Conservation (phyloP, 108 stramenopile genomes). For the Nannochloropsis oceanica region DNA sequence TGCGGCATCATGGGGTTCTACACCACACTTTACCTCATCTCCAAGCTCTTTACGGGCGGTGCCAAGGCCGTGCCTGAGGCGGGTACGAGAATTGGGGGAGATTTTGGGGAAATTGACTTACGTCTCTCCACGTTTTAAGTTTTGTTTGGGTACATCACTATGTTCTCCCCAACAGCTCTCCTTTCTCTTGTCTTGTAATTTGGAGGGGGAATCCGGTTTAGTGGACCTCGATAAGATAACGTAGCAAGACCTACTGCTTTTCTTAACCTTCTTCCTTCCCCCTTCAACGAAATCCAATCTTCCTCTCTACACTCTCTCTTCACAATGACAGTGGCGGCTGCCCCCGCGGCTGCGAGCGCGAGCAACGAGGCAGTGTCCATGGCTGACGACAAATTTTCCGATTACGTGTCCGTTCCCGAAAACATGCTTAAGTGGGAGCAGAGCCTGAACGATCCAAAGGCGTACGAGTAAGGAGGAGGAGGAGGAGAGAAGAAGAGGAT, state of each 20-base stretch:
- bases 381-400: not conserved
- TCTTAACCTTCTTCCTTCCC: no score
- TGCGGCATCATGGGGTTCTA: not conserved
- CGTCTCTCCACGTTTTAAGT: no score
- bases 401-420: not conserved
- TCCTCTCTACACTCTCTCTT: no score
- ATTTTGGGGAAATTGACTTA: no score
- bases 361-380: not conserved
- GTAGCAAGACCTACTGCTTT: no score
- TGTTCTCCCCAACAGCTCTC: no score
- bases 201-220: no score
- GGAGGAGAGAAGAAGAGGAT: not conserved
- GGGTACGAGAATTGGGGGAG: not conserved
- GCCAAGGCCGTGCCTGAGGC: not conserved
- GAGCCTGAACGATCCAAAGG: not conserved
- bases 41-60: not conserved
- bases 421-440: not conserved
- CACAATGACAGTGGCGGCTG: not conserved
- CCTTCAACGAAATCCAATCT: no score
- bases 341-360: not conserved
- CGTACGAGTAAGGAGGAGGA: not conserved
- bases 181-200: no score
- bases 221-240: no score
- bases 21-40: not conserved
- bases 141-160: no score